A percentile compares a stretch with the other conserved stretches of the same genome.
Conservation (phyloP, 179 eudicot species). For the Silene noctiflora region DNA sequence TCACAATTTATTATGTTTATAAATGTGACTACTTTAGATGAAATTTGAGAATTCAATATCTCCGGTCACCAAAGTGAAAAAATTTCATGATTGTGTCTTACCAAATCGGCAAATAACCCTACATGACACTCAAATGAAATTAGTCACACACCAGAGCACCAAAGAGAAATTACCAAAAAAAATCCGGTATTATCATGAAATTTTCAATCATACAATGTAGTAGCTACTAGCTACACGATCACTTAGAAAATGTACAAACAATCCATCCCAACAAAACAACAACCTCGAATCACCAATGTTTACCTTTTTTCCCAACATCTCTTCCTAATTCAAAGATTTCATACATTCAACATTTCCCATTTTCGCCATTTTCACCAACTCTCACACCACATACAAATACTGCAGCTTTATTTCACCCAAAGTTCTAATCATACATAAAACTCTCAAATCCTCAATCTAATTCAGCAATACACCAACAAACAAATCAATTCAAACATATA, state of each 20-base stretch:
- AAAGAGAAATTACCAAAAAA: too few species aligned
- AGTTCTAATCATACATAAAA: not conserved
- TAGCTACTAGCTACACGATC: not conserved
- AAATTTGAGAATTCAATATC: not conserved
- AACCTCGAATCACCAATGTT: not conserved
- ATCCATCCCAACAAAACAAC: not conserved
- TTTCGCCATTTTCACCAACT: not conserved
- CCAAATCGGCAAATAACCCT: not conserved
- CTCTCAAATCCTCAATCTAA: not conserved
- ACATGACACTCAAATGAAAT: too few species aligned
- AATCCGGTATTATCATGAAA: not conserved
- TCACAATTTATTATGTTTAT: too few species aligned
- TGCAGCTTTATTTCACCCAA: not conserved
- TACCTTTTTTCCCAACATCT: not conserved
- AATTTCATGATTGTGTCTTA: not conserved
- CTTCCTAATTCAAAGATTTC: not conserved
- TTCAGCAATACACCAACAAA: not conserved
- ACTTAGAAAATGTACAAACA: not conserved
- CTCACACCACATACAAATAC: not conserved
- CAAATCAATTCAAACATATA: constrained; percentile 16
- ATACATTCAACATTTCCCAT: not conserved
- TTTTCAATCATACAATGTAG: not conserved
- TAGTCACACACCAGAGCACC: too few species aligned
- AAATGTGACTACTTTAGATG: too few species aligned
- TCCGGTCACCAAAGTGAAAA: not conserved